phyloP scores from a whole-genome alignment of 148 eudicot species.

The Nepenthes mirabilis region DNA sequence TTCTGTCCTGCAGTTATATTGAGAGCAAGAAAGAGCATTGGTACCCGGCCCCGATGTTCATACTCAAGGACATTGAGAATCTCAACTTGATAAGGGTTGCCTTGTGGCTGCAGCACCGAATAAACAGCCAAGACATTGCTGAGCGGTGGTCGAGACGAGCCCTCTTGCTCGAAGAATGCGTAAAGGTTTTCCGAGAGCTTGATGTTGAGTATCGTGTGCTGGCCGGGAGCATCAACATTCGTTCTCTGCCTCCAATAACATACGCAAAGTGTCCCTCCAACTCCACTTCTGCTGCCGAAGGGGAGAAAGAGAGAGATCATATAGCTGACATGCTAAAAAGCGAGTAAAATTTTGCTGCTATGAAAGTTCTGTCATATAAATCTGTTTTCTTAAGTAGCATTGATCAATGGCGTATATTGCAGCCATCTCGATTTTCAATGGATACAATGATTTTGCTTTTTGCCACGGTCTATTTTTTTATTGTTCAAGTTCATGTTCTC shows the following conservation, averaged over 20 bases:
- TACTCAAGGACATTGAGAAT: slow-evolving; percentile 31
- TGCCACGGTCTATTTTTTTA: too few relatives aligned
- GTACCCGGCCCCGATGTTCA: slow-evolving; percentile 38
- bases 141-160: slow-evolving; percentile 42
- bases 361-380: background rate
- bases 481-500: too few relatives aligned
- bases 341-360: background rate
- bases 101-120: slow-evolving; percentile 57
- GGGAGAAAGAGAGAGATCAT: slow-evolving; percentile 5
- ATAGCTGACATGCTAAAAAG: slow-evolving; percentile 3
- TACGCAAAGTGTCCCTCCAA: slow-evolving; percentile 17
- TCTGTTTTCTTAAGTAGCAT: too few relatives aligned
- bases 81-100: slow-evolving; percentile 27
- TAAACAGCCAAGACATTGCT: slow-evolving; percentile 59
- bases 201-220: slow-evolving; percentile 49
- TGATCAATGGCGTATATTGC: too few relatives aligned
- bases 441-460: too few relatives aligned
- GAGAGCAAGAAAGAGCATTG: slow-evolving; percentile 59
- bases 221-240: slow-evolving; percentile 32
- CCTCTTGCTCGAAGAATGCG: slow-evolving; percentile 42
- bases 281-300: slow-evolving; percentile 13
- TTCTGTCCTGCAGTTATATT: slow-evolving; percentile 28
- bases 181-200: slow-evolving; percentile 41
- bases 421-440: too few relatives aligned
- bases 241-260: slow-evolving; percentile 22